Percentiles rank a stretch among this genome's conserved stretches.
These are phyloP conservation scores for Grigorovia jiainica DNA, from an alignment of 805 yeast species.

Conservation along the genomic window DNA sequence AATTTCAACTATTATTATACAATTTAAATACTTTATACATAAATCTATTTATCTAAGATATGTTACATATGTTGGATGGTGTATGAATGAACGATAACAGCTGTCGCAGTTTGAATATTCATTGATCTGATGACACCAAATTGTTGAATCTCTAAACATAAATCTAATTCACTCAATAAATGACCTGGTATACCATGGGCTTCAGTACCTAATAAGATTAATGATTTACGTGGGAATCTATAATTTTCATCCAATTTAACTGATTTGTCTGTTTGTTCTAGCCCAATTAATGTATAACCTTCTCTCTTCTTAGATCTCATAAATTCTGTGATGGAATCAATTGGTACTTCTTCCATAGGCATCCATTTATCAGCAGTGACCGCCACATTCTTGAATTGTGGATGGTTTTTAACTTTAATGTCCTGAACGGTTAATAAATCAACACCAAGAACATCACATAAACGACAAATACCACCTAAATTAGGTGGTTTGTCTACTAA, in stretches of 20 bases:
- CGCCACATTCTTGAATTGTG: slow-evolving; percentile 78
- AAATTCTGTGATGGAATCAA: slow-evolving; percentile 43
- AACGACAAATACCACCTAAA: slow-evolving; percentile 85
- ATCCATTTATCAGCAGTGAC: slow-evolving; percentile 94
- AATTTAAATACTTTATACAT: no score
- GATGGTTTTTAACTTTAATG: slow-evolving; percentile 46
- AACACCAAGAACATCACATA: slow-evolving; percentile 89
- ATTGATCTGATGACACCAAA: slow-evolving; percentile 87
- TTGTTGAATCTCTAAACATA: slow-evolving; percentile 86
- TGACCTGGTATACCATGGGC: slow-evolving; percentile 89
- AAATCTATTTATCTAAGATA: not conserved
- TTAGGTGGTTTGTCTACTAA: slow-evolving; percentile 89
- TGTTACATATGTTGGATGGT: slow-evolving; percentile 34
- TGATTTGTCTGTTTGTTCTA: slow-evolving; percentile 91
- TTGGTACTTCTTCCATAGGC: slow-evolving; percentile 76
- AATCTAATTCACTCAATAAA: slow-evolving; percentile 67
- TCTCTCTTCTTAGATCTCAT: slow-evolving; percentile 54
- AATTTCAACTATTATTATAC: no score
- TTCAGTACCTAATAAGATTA: slow-evolving; percentile 76
- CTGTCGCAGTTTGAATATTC: slow-evolving; percentile 96
- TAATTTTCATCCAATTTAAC: slow-evolving; percentile 53
- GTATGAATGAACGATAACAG: slow-evolving; percentile 87
- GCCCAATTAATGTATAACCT: slow-evolving; percentile 81
- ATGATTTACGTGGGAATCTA: slow-evolving; percentile 68
- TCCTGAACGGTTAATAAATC: slow-evolving; percentile 74